Base-by-base conservation (phyloP, 176 grass and related monocot genomes). In the Bonia amplexicaulis region DNA sequence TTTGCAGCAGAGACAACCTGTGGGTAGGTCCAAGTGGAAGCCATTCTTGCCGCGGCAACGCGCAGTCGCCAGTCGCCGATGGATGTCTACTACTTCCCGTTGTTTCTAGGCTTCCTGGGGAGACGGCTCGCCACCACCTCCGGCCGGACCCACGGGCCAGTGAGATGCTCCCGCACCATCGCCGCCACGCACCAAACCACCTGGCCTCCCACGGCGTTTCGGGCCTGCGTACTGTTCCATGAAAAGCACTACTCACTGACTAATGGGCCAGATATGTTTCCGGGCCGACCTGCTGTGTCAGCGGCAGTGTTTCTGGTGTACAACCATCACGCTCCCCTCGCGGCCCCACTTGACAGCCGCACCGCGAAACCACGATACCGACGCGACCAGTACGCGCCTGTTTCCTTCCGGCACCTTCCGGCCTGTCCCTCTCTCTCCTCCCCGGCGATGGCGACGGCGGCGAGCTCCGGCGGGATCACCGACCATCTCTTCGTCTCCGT, bases 401-500 rank as follows among this genome's bases (percentile, higher is more conserved):
- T 17, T 52, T 66, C 85, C 83, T 90, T 72, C 88, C 71, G 72
- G 78, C 71, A 69, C 58, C 25, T 69, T 74, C 69, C 71, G 45
- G 44, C 35, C 33, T 63, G 74, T 60, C 66, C 55, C 37, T n/a
- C 13, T 27, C n/a, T 74, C 73, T 25, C 75, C 74, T 76, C 85
- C 62, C 26, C 84, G 84, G 87, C 82, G 70, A 95, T 94, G 96
- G 91, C 85, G 27, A 76, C 90, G 73, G 57, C 85, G 64, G 84
- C 84, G 82, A 85, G 84, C 86, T 69, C 73, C 52, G 90, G 80
- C 52, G 80, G 71, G 17, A 54, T 75, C 40, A 46, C 85, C 16
- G 89, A 84, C 63, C 91, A 98, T 82, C 84, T 95, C 39, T 95
- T 89, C 75, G 86, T 98, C 51, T 93, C 91, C 64, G 77, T 96